Conservation (phyloP, 139 green algal species). For the Chlamydomonas schloesseri region DNA sequence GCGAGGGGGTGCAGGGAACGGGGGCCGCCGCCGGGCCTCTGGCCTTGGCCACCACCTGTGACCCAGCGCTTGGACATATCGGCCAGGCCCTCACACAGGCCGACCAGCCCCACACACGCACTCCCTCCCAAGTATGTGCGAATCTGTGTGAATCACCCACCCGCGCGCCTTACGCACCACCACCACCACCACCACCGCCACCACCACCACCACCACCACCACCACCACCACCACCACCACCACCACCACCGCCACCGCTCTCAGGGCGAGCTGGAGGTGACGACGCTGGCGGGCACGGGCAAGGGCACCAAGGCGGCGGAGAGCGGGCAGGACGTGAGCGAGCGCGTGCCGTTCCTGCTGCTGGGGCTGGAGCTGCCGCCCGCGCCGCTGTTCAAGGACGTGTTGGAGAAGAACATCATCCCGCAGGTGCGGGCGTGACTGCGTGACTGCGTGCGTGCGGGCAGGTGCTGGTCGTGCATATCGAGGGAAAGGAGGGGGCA, state of each 20-base stretch:
- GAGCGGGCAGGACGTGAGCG: slow-evolving; percentile 64
- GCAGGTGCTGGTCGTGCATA: background rate
- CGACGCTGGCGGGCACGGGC: slow-evolving; percentile 83
- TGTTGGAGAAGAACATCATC: slow-evolving; percentile 97
- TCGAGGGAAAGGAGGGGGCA: no score
- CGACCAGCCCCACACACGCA: no score
- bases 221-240: background rate
- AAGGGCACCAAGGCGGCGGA: slow-evolving; percentile 67
- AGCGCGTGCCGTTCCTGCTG: slow-evolving; percentile 90
- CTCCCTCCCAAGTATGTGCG: no score
- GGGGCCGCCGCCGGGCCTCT: no score
- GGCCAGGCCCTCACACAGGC: no score
- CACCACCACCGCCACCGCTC: background rate
- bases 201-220: no score
- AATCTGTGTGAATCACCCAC: no score
- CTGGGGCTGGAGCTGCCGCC: slow-evolving; percentile 94
- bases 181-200: no score
- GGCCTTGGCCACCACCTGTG: no score
- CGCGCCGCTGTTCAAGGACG: slow-evolving; percentile 97
- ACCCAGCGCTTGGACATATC: no score
- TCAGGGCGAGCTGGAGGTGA: slow-evolving; percentile 92
- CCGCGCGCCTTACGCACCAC: no score
- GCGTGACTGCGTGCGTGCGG: background rate
- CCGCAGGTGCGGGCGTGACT: slow-evolving; percentile 83
- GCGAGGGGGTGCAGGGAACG: no score